Conservation (phyloP, 306 rosid genomes). For the Citrullus colocynthis region DNA sequence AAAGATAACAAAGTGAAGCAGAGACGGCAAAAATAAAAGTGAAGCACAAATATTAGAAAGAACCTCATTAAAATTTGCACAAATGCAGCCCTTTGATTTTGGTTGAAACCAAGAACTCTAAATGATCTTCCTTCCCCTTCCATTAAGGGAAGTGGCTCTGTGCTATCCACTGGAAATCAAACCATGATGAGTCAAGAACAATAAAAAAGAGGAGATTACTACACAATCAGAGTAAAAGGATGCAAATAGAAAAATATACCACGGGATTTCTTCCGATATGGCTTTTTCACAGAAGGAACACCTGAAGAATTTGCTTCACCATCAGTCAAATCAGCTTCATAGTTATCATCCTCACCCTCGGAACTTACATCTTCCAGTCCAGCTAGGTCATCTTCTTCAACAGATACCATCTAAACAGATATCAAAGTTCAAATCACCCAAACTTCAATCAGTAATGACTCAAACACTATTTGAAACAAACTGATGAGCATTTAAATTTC, state of each 20-base stretch:
- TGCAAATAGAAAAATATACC: constrained; percentile 28
- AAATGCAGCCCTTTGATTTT: constrained; percentile 86
- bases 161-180: constrained; percentile 52
- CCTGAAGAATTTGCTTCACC: constrained; percentile 72
- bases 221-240: neutral
- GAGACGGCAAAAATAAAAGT: neutral
- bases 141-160: constrained; percentile 86
- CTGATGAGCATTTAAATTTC: neutral
- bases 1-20: neutral
- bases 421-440: constrained; percentile 3
- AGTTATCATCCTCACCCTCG: constrained; percentile 91
- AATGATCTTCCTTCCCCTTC: constrained; percentile 97
- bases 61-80: constrained; percentile 97
- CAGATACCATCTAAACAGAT: constrained; percentile 70
- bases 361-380: constrained; percentile 95
- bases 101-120: constrained; percentile 95
- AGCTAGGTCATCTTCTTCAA: constrained; percentile 98
- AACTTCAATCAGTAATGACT: neutral
- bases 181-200: neutral
- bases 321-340: constrained; percentile 82
- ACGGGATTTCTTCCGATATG: constrained; percentile 58
- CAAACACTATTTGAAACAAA: neutral
- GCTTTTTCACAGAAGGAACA: constrained; percentile 38
- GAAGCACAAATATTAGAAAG: constrained; percentile 8
- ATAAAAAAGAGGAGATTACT: neutral